A percentile compares a stretch with the other conserved stretches of the same genome.
These are phyloP conservation scores for Ophidiomyces ophidiicola DNA, from an alignment of 2,329 filamentous ascomycete genomes.

Conservation along the genomic window DNA sequence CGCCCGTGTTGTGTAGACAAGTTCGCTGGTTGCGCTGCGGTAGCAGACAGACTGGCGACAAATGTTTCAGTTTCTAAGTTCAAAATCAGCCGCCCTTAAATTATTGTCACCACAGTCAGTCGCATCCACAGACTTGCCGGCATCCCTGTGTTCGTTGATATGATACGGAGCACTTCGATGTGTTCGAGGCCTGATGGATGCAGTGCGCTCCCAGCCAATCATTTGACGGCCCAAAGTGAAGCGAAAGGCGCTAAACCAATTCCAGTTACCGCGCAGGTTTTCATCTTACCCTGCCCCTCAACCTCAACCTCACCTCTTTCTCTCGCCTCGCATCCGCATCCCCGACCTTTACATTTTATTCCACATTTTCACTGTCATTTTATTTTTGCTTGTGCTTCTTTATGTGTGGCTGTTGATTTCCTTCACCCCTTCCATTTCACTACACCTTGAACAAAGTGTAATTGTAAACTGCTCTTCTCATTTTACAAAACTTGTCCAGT, in stretches of 20 bases:
- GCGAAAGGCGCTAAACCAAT: not conserved
- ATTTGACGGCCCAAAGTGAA: conserved; percentile 11
- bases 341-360: not conserved
- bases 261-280: not conserved
- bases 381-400: conserved; percentile 1
- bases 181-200: too few relatives aligned
- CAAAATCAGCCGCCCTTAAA: too few relatives aligned
- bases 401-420: not conserved
- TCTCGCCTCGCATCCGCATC: not conserved
- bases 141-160: too few relatives aligned
- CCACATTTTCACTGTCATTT: not conserved
- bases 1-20: too few relatives aligned
- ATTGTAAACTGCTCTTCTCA: not conserved
- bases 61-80: too few relatives aligned
- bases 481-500: not conserved
- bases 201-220: not conserved
- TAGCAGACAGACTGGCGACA: too few relatives aligned
- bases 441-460: too few relatives aligned
- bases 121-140: too few relatives aligned
- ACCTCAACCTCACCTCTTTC: not conserved
- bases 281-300: conserved; percentile 3
- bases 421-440: not conserved
- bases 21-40: too few relatives aligned
- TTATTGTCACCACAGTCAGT: too few relatives aligned
- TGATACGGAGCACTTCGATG: not conserved